These are phyloP conservation scores for Venturiaceae sp. DNA, from an alignment of 2,329 filamentous ascomycete species.

Conservation along the genomic window DNA sequence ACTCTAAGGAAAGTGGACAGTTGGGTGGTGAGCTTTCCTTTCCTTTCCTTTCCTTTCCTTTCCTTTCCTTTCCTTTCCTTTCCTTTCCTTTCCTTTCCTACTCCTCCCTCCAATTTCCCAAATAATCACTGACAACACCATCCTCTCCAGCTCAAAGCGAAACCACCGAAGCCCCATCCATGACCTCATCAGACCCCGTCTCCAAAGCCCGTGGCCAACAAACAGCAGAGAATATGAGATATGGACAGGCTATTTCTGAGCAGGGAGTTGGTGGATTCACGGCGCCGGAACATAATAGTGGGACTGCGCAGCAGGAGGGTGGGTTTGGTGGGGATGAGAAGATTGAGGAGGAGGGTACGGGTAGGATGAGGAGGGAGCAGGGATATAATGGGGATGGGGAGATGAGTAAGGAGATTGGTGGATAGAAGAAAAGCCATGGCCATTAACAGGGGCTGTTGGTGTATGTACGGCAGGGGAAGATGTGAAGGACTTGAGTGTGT, in stretches of 20 bases:
- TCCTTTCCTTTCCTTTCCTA: neutral
- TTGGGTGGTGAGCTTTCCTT: slow-evolving; percentile 36
- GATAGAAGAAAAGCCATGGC: too few relatives aligned
- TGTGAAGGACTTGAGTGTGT: too few relatives aligned
- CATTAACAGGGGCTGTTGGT: too few relatives aligned
- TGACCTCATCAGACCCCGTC: slow-evolving; percentile 11
- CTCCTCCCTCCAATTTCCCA: neutral
- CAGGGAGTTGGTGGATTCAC: slow-evolving; percentile 34
- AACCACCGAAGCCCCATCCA: neutral
- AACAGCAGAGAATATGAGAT: slow-evolving; percentile 42
- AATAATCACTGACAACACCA: slow-evolving; percentile 6
- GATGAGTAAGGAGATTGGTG: neutral
- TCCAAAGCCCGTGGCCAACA: slow-evolving; percentile 29
- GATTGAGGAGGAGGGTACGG: slow-evolving; percentile 34
- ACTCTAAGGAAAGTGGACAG: slow-evolving; percentile 46
- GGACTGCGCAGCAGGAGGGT: slow-evolving; percentile 26
- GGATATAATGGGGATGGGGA: neutral
- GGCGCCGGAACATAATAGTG: slow-evolving; percentile 28
- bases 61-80: neutral
- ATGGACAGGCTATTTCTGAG: slow-evolving; percentile 47
- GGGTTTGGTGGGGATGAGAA: slow-evolving; percentile 26
- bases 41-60: neutral
- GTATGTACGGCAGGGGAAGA: too few relatives aligned
- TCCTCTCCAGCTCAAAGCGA: neutral
- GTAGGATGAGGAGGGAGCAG: slow-evolving; percentile 29